Base-by-base conservation (phyloP, 352 stramenopile species). In the Phytophthora cactorum region DNA sequence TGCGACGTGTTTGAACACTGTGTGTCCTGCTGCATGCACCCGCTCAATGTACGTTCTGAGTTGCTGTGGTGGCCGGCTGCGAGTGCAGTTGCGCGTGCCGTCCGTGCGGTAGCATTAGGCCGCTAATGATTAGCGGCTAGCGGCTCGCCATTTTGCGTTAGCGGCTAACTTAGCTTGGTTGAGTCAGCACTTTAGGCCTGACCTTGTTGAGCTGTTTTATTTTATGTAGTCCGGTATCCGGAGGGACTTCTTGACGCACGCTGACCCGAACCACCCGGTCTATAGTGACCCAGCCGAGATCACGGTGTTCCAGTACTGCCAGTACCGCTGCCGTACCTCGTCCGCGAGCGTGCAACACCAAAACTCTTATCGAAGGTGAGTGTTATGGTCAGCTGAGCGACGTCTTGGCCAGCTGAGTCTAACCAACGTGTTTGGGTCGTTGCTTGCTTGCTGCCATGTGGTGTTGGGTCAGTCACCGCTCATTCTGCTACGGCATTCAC, bases 11-110 rank as follows among this genome's bases (percentile, higher is more conserved):
- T 78, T 50, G 82, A 91, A 56, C 81, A 89, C 60, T 91, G 82
- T 52, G 85, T 93, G 28, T 93, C 82, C 25, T 93, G 84, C 59
- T 93, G 85, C 62, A 91, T 93, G 85, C 77, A 90, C 51, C 82
- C 82, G n/a, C 75, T 88, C 4, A 91, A 93, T 61, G 82, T 91
- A 61, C 52, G 63, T 61, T 38, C 34, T 64, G 52, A 46, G 15
- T 59, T 59, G 32, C 54, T 50, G 7, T 22, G 22, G 22, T 22
- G 15, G 25, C 0, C 7, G 32, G 47, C 58, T 22, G 47, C 58
- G 32, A 17, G 43, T 5, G 59, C 59, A 55, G 49, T 52, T 66
- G 59, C 39, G n/a, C 27, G 22, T 22, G 22, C 22, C 22, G 22
- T 22, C 22, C 22, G 22, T 22, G 6, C 41, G 39, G 5, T 11